Conservation (phyloP, 176 grass and related monocot species). For the Melocanna baccifera region DNA sequence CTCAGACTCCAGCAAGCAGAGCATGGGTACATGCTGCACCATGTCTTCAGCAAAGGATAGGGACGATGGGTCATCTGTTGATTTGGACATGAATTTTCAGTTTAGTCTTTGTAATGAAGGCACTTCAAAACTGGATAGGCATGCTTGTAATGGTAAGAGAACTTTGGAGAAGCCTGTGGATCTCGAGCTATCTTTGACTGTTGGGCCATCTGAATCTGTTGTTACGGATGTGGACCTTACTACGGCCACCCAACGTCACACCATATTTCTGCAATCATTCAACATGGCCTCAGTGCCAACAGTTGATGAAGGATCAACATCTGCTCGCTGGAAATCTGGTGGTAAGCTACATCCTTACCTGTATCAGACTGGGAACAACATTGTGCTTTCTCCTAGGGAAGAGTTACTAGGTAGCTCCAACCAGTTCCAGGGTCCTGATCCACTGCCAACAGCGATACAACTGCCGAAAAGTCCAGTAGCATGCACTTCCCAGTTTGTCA, state of each 20-base stretch:
- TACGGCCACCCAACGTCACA: constrained; percentile 1
- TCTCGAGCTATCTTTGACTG: constrained; percentile 57
- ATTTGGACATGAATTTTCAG: constrained; percentile 55
- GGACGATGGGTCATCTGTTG: constrained; percentile 46
- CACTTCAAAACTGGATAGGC: constrained; percentile 6
- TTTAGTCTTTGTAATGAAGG: constrained; percentile 49
- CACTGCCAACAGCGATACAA: background rate
- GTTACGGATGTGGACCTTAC: constrained; percentile 42
- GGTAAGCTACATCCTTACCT: constrained; percentile 55
- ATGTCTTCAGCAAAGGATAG: constrained; percentile 60
- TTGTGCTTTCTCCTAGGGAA: background rate
- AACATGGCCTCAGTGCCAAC: constrained; percentile 32
- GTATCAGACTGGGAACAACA: background rate
- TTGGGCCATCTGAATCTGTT: constrained; percentile 60
- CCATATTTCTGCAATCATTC: constrained; percentile 19
- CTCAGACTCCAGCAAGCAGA: constrained; percentile 57
- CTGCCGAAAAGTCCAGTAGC: constrained; percentile 26
- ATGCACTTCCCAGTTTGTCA: constrained; percentile 19
- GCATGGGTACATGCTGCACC: constrained; percentile 51
- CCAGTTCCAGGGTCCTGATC: background rate
- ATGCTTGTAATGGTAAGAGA: constrained; percentile 23
- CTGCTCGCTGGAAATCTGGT: constrained; percentile 64
- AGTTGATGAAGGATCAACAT: constrained; percentile 75
- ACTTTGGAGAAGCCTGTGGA: constrained; percentile 32
- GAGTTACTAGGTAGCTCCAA: background rate